Percentiles rank a stretch among this genome's conserved stretches.
Evolutionary conservation across 163 green algal species (phyloP).

Genomic region (Scenedesmus sp.): DNA sequence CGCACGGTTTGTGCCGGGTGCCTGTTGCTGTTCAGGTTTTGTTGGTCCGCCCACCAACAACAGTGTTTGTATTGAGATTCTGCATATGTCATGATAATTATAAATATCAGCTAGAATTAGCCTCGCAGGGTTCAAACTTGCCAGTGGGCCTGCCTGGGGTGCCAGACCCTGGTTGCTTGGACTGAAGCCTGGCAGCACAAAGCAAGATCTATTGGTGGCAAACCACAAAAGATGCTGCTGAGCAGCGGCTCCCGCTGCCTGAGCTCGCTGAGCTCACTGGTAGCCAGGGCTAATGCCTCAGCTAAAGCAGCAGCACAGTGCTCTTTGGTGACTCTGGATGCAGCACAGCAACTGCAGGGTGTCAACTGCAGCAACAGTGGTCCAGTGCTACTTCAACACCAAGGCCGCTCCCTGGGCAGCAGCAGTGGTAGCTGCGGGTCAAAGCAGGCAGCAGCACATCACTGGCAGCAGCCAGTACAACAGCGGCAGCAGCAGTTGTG

Average conservation of each 20-base stretch:
- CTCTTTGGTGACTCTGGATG: not conserved
- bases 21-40: constrained; percentile 15
- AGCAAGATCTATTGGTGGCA: not conserved
- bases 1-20: not conserved
- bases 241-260: not conserved
- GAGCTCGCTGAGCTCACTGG: not conserved
- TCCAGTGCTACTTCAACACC: not conserved
- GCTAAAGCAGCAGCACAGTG: not conserved
- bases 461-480: not conserved
- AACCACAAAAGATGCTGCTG: not conserved
- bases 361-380: not conserved
- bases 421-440: not conserved
- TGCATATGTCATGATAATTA: not conserved
- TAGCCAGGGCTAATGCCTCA: not conserved
- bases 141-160: not conserved
- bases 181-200: not conserved
- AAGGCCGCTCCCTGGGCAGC: not conserved
- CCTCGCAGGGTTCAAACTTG: not conserved
- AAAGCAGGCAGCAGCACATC: constrained; percentile 5
- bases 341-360: not conserved
- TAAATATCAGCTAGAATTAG: not conserved
- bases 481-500: constrained; percentile 5
- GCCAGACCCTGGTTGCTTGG: not conserved
- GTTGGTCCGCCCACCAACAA: not conserved
- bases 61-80: not conserved